Base-by-base conservation (phyloP, 108 stramenopile genomes). In the Skeletonema tropicum region DNA sequence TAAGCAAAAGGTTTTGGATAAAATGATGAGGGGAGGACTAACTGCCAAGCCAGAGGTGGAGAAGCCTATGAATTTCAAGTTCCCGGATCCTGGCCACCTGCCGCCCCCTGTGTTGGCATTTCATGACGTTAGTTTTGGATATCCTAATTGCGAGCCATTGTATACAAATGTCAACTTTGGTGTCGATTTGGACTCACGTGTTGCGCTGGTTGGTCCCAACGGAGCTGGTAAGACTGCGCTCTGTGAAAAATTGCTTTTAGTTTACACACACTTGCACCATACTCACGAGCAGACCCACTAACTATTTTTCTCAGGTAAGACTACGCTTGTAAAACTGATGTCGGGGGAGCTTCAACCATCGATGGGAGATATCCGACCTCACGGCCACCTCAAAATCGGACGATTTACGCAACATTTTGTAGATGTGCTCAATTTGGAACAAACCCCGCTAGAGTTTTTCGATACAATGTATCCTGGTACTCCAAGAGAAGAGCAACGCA, bases 331-430 rank as follows among this genome's bases (percentile, higher is more conserved):
- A 32, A 98, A 52, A 52, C 49, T 52, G 3, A 52, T 52, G 49
- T 83, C 88, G 26, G 93, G 97, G 2, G 97, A 98, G 77, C 83
- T 99, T 52, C 66, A 80, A 46, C 97, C 99, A 19, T 86, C 95
- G 7, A 70, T 88, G 30, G 99, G 99, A 31, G 94, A 91, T 57
- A 95, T 99, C 74, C 92, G 97, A 14, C 97, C 97, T 32, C 98
- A 99, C 80, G 94, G 96, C 1, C 98, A 99, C 76, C 86, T 99
- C 46, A 94, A 96, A 66, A 87, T 99, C 49, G 89, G 94, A 17
- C 86, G 96, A 3, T 99, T 98, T 86, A 98, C 98, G 36, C 99
- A 99, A 81, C 99, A 99, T 75, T 98, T 98, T 68, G 97, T 97
- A 8, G 99, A 99, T 75, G 97, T 98, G 39, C 91, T 99, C 55